These are phyloP conservation scores for Suillus alpinus DNA, from an alignment of 768 basidiomycete genomes.

Conservation along the genomic window DNA sequence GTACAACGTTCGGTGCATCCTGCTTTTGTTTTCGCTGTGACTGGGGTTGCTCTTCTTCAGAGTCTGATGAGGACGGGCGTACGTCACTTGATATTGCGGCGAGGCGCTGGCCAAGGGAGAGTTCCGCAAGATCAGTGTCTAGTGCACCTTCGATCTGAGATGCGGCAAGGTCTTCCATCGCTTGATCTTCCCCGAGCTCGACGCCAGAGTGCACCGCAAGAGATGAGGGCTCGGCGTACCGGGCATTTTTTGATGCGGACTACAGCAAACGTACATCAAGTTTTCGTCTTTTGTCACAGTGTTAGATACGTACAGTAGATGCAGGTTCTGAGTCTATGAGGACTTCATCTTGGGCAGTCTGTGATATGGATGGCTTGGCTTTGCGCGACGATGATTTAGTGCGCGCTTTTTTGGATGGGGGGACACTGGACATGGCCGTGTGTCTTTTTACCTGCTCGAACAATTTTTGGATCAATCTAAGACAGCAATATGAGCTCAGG, in stretches of 20 bases:
- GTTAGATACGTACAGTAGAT: slow-evolving; percentile 16
- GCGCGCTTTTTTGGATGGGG: slow-evolving; percentile 51
- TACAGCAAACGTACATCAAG: slow-evolving; percentile 16
- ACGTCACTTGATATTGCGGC: slow-evolving; percentile 60
- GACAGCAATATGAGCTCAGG: neutral
- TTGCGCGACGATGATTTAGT: slow-evolving; percentile 43
- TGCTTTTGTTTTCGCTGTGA: slow-evolving; percentile 16
- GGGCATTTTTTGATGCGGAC: slow-evolving; percentile 49
- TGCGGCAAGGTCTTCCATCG: slow-evolving; percentile 47
- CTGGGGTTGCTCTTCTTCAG: slow-evolving; percentile 43
- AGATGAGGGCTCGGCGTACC: slow-evolving; percentile 64
- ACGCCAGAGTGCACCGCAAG: slow-evolving; percentile 66
- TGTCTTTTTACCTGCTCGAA: neutral
- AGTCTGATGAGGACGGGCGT: slow-evolving; percentile 38
- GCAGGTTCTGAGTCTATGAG: slow-evolving; percentile 22
- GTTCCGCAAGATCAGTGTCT: slow-evolving; percentile 84
- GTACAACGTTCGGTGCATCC: slow-evolving; percentile 44
- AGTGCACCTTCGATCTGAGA: slow-evolving; percentile 64
- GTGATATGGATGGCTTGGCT: slow-evolving; percentile 7
- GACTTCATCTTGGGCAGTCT: slow-evolving; percentile 16
- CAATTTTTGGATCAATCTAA: neutral
- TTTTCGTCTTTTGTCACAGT: neutral
- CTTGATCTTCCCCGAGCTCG: slow-evolving; percentile 57
- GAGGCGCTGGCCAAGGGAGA: slow-evolving; percentile 87
- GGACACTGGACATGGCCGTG: slow-evolving; percentile 38